phyloP scores from a whole-genome alignment of 345 rosid species.

The Firmiana major region DNA sequence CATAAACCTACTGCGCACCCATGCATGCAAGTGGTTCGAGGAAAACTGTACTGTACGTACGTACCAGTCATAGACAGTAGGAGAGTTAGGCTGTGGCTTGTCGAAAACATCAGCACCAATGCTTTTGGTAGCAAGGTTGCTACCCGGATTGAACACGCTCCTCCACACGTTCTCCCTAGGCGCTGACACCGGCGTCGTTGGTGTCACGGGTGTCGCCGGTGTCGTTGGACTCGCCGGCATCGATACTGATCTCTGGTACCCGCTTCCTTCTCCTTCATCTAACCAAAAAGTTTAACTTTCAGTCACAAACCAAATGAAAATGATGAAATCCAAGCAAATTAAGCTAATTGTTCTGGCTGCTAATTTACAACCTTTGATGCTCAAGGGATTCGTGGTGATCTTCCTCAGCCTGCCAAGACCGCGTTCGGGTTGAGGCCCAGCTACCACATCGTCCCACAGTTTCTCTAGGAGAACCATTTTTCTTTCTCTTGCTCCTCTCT shows the following conservation, averaged over 20 bases:
- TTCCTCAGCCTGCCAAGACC: conserved; percentile 81
- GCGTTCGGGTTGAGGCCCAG: conserved; percentile 89
- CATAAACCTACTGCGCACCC: too few species aligned
- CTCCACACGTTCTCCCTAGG: conserved; percentile 93
- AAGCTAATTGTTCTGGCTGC: not conserved
- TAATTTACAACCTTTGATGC: conserved; percentile 35
- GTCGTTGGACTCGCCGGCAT: conserved; percentile 63
- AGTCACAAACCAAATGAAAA: not conserved
- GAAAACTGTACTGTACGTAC: not conserved
- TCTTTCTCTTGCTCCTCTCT: not conserved
- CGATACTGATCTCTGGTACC: conserved; percentile 49
- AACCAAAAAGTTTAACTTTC: not conserved
- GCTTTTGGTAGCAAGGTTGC: conserved; percentile 77
- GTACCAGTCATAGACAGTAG: conserved; percentile 94
- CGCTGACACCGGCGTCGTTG: conserved; percentile 53
- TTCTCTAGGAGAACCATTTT: conserved; percentile 47
- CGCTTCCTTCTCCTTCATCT: conserved; percentile 39
- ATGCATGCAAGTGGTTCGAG: not conserved
- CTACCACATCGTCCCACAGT: conserved; percentile 88
- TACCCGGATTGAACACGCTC: conserved; percentile 93
- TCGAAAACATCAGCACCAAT: conserved; percentile 67
- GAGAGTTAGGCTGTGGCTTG: conserved; percentile 78
- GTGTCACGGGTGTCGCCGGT: conserved; percentile 65
- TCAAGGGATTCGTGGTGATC: conserved; percentile 47
- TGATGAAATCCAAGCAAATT: not conserved